Evolutionary conservation across 768 basidiomycete genomes (phyloP).

Genomic region (Naematelia aurantialba): DNA sequence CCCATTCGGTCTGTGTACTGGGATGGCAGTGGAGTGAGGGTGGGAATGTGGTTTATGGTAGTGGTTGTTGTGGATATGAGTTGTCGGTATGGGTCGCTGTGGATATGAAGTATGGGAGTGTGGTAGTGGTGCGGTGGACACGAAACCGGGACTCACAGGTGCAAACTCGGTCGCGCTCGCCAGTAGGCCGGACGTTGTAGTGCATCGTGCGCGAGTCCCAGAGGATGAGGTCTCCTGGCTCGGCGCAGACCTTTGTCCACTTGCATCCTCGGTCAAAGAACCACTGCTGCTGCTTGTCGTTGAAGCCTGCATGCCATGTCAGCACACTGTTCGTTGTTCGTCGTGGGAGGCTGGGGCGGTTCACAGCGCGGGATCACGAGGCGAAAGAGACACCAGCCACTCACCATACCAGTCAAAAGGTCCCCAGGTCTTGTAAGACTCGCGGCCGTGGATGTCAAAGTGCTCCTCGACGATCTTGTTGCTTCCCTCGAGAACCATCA

Average conservation of each 20-base stretch:
- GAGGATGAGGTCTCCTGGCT: constrained; percentile 45
- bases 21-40: too few relatives aligned
- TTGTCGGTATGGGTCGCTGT: too few relatives aligned
- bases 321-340: neutral
- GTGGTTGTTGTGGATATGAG: too few relatives aligned
- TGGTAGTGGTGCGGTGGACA: too few relatives aligned
- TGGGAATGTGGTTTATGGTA: too few relatives aligned
- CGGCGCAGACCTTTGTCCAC: constrained; percentile 39
- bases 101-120: too few relatives aligned
- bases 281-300: constrained; percentile 38
- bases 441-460: constrained; percentile 16
- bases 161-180: constrained; percentile 30
- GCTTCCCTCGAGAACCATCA: constrained; percentile 44
- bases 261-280: constrained; percentile 39
- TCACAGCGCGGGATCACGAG: too few relatives aligned
- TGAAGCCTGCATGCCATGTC: constrained; percentile 27
- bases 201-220: constrained; percentile 40
- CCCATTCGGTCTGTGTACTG: too few relatives aligned
- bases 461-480: constrained; percentile 22
- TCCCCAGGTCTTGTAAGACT: constrained; percentile 20
- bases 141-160: constrained; percentile 16
- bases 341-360: neutral
- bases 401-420: constrained; percentile 22
- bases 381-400: neutral
- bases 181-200: constrained; percentile 37